A percentile compares a stretch with the other conserved stretches of the same genome.
Conservation (phyloP, 2,329 filamentous ascomycete species). For the Colletotrichum ledebouriae region DNA sequence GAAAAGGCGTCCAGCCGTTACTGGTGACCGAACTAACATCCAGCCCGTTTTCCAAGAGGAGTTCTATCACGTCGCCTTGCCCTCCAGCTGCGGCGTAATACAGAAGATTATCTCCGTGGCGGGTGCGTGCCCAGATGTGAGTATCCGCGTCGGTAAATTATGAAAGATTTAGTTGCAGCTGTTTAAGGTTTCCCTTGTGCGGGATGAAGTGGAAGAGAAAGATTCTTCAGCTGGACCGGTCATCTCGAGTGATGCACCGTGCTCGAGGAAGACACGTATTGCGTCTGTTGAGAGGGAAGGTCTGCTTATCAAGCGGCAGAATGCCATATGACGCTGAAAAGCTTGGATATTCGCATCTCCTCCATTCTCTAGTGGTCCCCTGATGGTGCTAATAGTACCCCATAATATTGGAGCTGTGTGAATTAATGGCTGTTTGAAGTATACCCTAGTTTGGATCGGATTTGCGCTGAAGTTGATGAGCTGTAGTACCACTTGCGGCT, state of each 20-base stretch:
- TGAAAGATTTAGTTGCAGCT: conserved; percentile 44
- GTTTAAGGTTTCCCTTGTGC: conserved; percentile 36
- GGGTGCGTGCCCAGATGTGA: conserved; percentile 37
- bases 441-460: conserved; percentile 12
- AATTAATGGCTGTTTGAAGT: conserved; percentile 8
- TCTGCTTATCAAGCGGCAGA: conserved; percentile 21
- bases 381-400: conserved; percentile 23
- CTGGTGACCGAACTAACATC: conserved; percentile 45
- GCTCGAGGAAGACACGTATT: conserved; percentile 24
- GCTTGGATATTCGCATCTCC: conserved; percentile 27
- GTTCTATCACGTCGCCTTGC: conserved; percentile 43
- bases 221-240: conserved; percentile 45
- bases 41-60: conserved; percentile 41
- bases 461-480: conserved; percentile 31
- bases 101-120: conserved; percentile 46
- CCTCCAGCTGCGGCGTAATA: conserved; percentile 49
- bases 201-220: conserved; percentile 44
- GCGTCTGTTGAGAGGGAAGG: conserved; percentile 21
- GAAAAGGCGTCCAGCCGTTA: conserved; percentile 50
- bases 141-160: conserved; percentile 17
- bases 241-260: conserved; percentile 42
- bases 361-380: conserved; percentile 32
- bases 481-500: conserved; percentile 29
- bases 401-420: conserved; percentile 20
- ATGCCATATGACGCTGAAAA: conserved; percentile 9